These are phyloP conservation scores for Apocynum venetum DNA, from an alignment of 257 asterid genomes.

Conservation along the genomic window DNA sequence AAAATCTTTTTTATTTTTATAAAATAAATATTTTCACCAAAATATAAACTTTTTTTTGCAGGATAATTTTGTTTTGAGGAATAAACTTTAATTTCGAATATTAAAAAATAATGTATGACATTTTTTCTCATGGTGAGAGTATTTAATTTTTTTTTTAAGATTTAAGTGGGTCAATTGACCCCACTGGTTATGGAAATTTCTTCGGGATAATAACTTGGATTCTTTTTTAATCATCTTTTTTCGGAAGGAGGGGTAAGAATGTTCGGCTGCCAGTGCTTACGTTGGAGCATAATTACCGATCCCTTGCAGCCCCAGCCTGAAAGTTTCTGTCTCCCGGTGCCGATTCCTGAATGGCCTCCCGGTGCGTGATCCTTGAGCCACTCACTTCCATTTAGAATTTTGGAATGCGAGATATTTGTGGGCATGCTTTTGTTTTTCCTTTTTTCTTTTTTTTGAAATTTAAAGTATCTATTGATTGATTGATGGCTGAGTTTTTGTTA, in stretches of 20 bases:
- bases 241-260: conserved; percentile 18
- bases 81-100: too few species aligned
- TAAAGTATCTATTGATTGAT: not conserved
- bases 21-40: too few species aligned
- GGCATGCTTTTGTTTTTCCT: not conserved
- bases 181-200: not conserved
- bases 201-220: not conserved
- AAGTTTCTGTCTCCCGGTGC: conserved; percentile 58
- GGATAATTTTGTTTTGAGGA: too few species aligned
- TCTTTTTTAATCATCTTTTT: not conserved
- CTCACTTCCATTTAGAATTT: not conserved
- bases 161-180: not conserved
- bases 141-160: too few species aligned
- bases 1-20: too few species aligned
- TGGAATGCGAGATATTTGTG: not conserved
- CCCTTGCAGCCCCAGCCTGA: conserved; percentile 39
- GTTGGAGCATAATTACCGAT: conserved; percentile 49
- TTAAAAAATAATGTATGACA: too few species aligned
- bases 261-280: conserved; percentile 53
- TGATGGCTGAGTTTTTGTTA: not conserved
- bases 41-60: too few species aligned
- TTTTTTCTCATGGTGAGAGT: too few species aligned
- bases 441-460: not conserved
- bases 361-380: conserved; percentile 26
- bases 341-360: conserved; percentile 81